These are phyloP conservation scores for Fusarium vanettenii DNA, from an alignment of 2,329 filamentous ascomycete species.

Conservation along the genomic window DNA sequence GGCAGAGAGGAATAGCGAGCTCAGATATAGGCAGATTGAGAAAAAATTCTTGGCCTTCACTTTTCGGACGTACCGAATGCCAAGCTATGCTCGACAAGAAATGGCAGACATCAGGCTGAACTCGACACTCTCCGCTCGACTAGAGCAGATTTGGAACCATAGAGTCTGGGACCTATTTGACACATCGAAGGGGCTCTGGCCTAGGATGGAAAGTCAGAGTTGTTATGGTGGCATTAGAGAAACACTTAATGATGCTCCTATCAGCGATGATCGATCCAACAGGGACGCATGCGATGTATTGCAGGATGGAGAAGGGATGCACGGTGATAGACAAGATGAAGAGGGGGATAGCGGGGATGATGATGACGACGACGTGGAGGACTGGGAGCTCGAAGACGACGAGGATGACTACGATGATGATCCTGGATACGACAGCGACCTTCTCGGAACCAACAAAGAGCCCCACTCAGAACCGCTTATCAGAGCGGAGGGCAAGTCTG, in stretches of 20 bases:
- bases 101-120: not conserved
- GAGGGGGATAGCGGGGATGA: not conserved
- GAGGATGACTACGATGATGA: not conserved
- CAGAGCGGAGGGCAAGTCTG: not conserved
- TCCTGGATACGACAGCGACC: not conserved
- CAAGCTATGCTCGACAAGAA: not conserved
- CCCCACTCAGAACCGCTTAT: not conserved
- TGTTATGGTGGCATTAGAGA: not conserved
- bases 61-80: not conserved
- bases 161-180: not conserved
- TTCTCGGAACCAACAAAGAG: not conserved
- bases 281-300: not conserved
- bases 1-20: not conserved
- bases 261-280: not conserved
- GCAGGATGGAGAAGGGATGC: not conserved
- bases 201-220: not conserved
- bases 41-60: not conserved
- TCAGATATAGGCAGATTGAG: not conserved
- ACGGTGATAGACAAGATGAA: not conserved
- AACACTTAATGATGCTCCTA: not conserved
- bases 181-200: not conserved
- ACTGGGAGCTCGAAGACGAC: not conserved
- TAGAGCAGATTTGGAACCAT: not conserved
- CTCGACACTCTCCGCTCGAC: not conserved
- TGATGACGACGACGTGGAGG: not conserved